These are phyloP conservation scores for Colletotrichum sp. DNA, from an alignment of 2,329 filamentous ascomycete genomes.

Conservation along the genomic window DNA sequence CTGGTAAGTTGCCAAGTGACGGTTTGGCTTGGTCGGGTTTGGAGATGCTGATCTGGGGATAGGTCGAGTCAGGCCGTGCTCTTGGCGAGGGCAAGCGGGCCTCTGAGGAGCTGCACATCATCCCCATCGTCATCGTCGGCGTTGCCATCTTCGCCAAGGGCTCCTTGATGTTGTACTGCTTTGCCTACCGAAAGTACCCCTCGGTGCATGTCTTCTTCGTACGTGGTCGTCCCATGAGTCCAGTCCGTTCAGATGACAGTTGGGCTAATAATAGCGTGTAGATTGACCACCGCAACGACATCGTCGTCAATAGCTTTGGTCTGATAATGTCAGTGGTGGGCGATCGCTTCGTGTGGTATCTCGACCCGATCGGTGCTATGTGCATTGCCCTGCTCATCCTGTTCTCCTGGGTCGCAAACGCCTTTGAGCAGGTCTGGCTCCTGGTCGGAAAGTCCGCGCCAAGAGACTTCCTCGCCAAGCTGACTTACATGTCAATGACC, in stretches of 20 bases:
- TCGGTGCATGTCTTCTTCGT: slow-evolving; percentile 61
- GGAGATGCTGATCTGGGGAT: slow-evolving; percentile 23
- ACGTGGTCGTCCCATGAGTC: slow-evolving; percentile 18
- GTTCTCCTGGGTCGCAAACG: slow-evolving; percentile 65
- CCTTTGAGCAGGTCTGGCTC: slow-evolving; percentile 66
- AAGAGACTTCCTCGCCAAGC: slow-evolving; percentile 58
- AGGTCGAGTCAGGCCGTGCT: slow-evolving; percentile 61
- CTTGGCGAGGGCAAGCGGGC: slow-evolving; percentile 49
- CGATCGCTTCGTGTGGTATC: slow-evolving; percentile 59
- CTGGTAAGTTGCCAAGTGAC: slow-evolving; percentile 45
- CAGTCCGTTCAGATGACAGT: neutral
- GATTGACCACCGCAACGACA: slow-evolving; percentile 63
- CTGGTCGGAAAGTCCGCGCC: slow-evolving; percentile 67
- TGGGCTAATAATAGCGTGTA: slow-evolving; percentile 19
- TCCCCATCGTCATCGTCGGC: slow-evolving; percentile 60
- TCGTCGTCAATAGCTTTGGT: slow-evolving; percentile 60
- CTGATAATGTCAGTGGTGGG: slow-evolving; percentile 61
- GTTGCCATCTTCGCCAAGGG: slow-evolving; percentile 59
- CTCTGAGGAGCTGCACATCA: slow-evolving; percentile 51
- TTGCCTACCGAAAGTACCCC: slow-evolving; percentile 56
- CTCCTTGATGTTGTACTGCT: slow-evolving; percentile 59
- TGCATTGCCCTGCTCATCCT: slow-evolving; percentile 65
- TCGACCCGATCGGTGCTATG: slow-evolving; percentile 67
- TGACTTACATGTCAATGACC: slow-evolving; percentile 61
- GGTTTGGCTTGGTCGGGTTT: slow-evolving; percentile 12